Percentiles rank a stretch among this genome's conserved stretches.
These are phyloP conservation scores for Raphanus sativus DNA, from an alignment of 345 rosid species.

Conservation along the genomic window DNA sequence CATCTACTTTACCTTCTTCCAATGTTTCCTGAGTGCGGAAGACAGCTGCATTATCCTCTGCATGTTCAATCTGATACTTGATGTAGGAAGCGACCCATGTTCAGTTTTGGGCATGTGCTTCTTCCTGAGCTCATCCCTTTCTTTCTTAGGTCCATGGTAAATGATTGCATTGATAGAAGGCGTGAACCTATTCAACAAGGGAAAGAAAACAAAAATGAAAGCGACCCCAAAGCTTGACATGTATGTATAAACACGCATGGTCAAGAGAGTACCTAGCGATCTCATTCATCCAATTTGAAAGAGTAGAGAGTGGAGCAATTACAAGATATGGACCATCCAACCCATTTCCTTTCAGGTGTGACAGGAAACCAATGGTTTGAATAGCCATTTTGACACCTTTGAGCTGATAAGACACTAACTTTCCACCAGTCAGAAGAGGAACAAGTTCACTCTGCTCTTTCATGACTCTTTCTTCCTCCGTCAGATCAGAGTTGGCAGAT, in stretches of 20 bases:
- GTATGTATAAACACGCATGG: not conserved
- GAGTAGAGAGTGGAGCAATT: conserved; percentile 95
- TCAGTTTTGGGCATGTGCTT: conserved; percentile 64
- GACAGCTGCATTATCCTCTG: no score
- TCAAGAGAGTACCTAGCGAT: conserved; percentile 56
- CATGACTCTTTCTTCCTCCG: conserved; percentile 70
- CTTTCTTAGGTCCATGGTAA: conserved; percentile 75
- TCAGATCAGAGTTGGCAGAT: conserved; percentile 49
- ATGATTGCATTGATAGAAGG: conserved; percentile 73
- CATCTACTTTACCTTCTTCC: no score
- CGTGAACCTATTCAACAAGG: conserved; percentile 52
- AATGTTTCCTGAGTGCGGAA: no score
- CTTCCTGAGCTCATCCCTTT: conserved; percentile 64
- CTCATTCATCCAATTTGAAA: conserved; percentile 92
- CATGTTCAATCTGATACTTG: no score
- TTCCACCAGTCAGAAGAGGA: conserved; percentile 88
- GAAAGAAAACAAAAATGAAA: not conserved
- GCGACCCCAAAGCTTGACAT: not conserved
- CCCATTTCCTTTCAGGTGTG: conserved; percentile 85
- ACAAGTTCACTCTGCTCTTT: conserved; percentile 83
- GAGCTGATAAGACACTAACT: conserved; percentile 79
- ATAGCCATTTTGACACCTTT: conserved; percentile 98
- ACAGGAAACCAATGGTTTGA: conserved; percentile 88
- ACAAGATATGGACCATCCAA: conserved; percentile 87
- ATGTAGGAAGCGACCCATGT: no score